phyloP scores from a whole-genome alignment of 208 protist genomes.

The Crithidia mellificae region DNA sequence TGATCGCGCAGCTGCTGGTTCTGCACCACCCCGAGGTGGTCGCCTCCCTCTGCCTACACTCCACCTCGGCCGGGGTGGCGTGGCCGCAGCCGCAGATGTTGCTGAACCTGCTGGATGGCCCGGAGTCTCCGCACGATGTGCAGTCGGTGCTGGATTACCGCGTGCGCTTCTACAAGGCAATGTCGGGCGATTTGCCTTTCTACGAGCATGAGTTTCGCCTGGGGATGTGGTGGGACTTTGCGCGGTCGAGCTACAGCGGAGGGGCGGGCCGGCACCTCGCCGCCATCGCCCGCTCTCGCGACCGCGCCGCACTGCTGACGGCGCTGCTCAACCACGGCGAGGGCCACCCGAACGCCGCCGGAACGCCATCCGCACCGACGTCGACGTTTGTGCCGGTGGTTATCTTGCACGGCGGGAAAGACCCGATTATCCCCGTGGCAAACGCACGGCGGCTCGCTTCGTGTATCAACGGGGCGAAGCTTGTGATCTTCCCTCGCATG shows the following conservation, averaged over 20 bases:
- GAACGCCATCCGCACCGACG: constrained; percentile 44
- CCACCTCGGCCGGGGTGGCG: constrained; percentile 60
- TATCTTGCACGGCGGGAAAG: constrained; percentile 73
- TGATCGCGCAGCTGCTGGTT: constrained; percentile 65
- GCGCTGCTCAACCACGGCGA: constrained; percentile 34
- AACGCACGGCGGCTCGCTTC: constrained; percentile 63
- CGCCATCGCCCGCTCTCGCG: constrained; percentile 34
- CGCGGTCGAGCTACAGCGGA: constrained; percentile 28
- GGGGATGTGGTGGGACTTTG: constrained; percentile 35
- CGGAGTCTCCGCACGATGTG: constrained; percentile 38
- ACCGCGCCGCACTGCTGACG: constrained; percentile 36
- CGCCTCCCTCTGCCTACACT: constrained; percentile 67
- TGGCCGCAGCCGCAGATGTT: constrained; percentile 54
- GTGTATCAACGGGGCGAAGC: constrained; percentile 45
- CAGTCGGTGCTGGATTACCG: constrained; percentile 63
- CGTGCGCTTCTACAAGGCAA: constrained; percentile 36
- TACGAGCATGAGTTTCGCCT: constrained; percentile 38
- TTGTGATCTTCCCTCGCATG: constrained; percentile 71
- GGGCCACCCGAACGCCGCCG: constrained; percentile 30
- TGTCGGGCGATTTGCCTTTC: constrained; percentile 41
- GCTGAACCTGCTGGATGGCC: constrained; percentile 61
- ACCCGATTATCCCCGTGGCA: constrained; percentile 56
- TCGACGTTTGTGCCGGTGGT: constrained; percentile 50
- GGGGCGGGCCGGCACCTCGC: constrained; percentile 38
- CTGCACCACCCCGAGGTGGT: constrained; percentile 55